Conservation (phyloP, 2,329 filamentous ascomycete genomes). For the Diaporthe sp. region DNA sequence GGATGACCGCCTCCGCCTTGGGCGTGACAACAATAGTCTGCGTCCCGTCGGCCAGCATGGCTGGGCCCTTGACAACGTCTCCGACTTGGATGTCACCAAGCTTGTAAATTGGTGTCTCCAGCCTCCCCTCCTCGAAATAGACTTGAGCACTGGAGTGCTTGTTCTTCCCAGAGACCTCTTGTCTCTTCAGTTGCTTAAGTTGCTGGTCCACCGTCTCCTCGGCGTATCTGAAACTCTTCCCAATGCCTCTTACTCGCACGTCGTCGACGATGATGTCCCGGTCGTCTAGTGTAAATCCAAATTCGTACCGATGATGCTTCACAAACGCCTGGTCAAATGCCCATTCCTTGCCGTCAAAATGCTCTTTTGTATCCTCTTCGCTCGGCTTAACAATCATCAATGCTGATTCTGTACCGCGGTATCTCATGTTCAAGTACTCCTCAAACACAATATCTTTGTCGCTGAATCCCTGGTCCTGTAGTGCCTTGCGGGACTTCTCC, state of each 20-base stretch:
- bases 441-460: slow-evolving; percentile 84
- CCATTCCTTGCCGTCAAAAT: slow-evolving; percentile 78
- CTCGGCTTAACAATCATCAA: slow-evolving; percentile 88
- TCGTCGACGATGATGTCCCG: slow-evolving; percentile 93
- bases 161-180: slow-evolving; percentile 69
- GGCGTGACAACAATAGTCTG: slow-evolving; percentile 95
- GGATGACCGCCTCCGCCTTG: slow-evolving; percentile 79
- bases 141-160: slow-evolving; percentile 77
- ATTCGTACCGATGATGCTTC: slow-evolving; percentile 90
- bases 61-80: slow-evolving; percentile 81
- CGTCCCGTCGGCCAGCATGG: slow-evolving; percentile 87
- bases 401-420: slow-evolving; percentile 90
- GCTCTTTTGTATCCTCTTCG: slow-evolving; percentile 69
- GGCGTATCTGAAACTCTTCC: slow-evolving; percentile 84
- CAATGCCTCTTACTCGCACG: slow-evolving; percentile 88
- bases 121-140: slow-evolving; percentile 86
- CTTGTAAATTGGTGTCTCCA: slow-evolving; percentile 86
- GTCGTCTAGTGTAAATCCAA: slow-evolving; percentile 88
- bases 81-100: slow-evolving; percentile 81
- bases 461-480: slow-evolving; percentile 84
- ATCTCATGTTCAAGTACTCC: slow-evolving; percentile 94
- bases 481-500: slow-evolving; percentile 75
- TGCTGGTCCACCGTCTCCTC: slow-evolving; percentile 90
- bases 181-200: slow-evolving; percentile 76
- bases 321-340: slow-evolving; percentile 88